Base-by-base conservation (phyloP, 208 protist genomes). In the Zelonia costaricensis region DNA sequence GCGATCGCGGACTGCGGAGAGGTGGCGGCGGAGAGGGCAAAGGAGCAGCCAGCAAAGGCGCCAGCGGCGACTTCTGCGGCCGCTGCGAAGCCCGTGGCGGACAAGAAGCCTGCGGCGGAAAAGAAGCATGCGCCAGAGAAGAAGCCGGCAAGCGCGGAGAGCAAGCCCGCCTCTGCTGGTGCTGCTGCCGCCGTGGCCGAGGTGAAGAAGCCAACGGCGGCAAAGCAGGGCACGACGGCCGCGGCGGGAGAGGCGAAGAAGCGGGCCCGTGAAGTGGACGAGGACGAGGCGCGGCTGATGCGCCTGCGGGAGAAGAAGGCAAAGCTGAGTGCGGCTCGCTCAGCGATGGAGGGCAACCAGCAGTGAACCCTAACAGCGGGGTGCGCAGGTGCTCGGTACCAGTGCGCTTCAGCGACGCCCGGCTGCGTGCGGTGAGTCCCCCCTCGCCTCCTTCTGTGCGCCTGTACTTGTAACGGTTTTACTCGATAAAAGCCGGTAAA, bases 1-100 rank as follows among this genome's bases (percentile, higher is more conserved):
- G 38, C 61, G 45, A 84, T 97, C 28, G 56, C 76, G 10, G 71
- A 92, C 76, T 96, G 88, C 60, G 92, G 92, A 38, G 84, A 97
- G 63, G 47, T 97, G 25, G 33, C 45, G 12, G 40, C 58, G 0
- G 42, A 62, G 48, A 66, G 46, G 18, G 8, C 62, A n/a, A 48
- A 77, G 62, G 51, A 51, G 28, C 9, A 23, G 45, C 20, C 4
- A 27, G 20, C 25, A 65, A 31, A 25, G 5, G 35, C 45, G 22
- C 12, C 8, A 46, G 18, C 31, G 35, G 31, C 39, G 54, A n/a
- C n/a, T n/a, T n/a, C n/a, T n/a, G 12, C 39, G 7, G 18, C 28
- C 40, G 18, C 44, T 18, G 23, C 13, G 47, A 74, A 72, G 46
- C 23, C 45, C 18, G 22, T 48, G 20, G 18, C 36, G 22, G 60